Evolutionary conservation across 257 asterid species (phyloP), one percentile per base, ranked within the genome.

Genomic region (Handroanthus guayacan): DNA sequence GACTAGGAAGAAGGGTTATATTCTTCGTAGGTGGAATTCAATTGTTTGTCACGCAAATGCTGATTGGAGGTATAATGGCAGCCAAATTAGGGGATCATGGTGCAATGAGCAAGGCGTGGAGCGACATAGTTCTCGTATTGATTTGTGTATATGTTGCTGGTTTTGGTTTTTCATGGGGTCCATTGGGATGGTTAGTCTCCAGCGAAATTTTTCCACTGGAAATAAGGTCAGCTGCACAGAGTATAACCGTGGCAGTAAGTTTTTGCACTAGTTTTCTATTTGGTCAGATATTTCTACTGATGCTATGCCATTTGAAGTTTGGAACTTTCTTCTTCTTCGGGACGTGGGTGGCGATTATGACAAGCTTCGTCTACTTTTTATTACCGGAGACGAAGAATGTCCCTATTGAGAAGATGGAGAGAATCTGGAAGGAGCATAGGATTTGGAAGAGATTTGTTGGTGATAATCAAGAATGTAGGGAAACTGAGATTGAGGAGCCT

Each of bases 311-410:
- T 25, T 61, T 78, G 4, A 82, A 73, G 62, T 55, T 64, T 14
- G 85, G 62, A 8, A 70, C 65, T 62, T 82, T 82, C 82, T 74
- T 74, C 75, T 78, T 82, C 60, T 82, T 82, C 41, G 88, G 81
- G 13, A 76, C 13, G 31, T 84, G 84, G 84, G 82, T 84, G 69
- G 78, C 31, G 5, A 5, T 82, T 2, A 84, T 84, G 88, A 75
- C 88, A 11, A 69, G 4, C 2, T 81, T 79, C 71, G 82, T 82
- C 5, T 75, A 57, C 71, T 76, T 84, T 31, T 64, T 84, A 6
- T 13, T 84, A 64, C 86, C 88, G 18, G 88, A 84, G 79, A 84
- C 88, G 0, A 84, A 80, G 73, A 78, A 80, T 55, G 52, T 84
- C 37, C 88, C 88, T 13, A 79, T 84, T 3, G 88, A 84, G 44